These are phyloP conservation scores for Ailanthus altissimus DNA, from an alignment of 345 rosid species.

Conservation along the genomic window DNA sequence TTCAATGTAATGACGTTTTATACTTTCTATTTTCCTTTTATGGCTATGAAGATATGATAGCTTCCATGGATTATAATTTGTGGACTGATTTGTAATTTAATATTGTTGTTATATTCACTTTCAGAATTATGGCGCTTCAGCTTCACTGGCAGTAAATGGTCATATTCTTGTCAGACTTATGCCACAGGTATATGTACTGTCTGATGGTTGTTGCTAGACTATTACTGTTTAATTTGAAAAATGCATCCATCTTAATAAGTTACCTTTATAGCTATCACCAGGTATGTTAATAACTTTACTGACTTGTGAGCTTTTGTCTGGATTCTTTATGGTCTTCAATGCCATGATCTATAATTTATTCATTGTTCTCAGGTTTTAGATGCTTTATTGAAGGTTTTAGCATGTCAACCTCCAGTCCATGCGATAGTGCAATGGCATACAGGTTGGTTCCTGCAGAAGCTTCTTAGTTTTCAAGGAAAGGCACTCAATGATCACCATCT, in stretches of 20 bases:
- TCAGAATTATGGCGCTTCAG: constrained; percentile 29
- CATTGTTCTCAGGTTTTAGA: constrained; percentile 39
- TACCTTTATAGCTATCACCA: not conserved
- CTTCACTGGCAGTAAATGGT: constrained; percentile 21
- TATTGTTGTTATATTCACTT: constrained; percentile 5
- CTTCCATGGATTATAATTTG: not conserved
- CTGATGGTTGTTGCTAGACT: not conserved
- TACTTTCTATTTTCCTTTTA: not conserved
- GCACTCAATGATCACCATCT: constrained; percentile 36
- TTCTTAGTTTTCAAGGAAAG: constrained; percentile 38
- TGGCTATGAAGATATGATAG: constrained; percentile 6
- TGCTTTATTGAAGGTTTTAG: constrained; percentile 47
- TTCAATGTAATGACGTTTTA: not conserved
- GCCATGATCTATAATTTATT: constrained; percentile 6
- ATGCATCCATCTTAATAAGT: not conserved
- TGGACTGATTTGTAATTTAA: not conserved
- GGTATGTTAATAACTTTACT: not conserved
- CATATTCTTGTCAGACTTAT: constrained; percentile 33
- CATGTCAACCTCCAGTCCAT: constrained; percentile 38
- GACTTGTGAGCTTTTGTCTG: constrained; percentile 7
- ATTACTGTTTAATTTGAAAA: not conserved
- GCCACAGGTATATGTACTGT: constrained; percentile 28
- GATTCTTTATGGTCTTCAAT: not conserved
- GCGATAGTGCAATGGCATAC: constrained; percentile 41
- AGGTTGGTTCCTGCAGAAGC: constrained; percentile 58